Evolutionary conservation across 768 basidiomycete genomes (phyloP).

Genomic region (Hemileccinum impolitum): DNA sequence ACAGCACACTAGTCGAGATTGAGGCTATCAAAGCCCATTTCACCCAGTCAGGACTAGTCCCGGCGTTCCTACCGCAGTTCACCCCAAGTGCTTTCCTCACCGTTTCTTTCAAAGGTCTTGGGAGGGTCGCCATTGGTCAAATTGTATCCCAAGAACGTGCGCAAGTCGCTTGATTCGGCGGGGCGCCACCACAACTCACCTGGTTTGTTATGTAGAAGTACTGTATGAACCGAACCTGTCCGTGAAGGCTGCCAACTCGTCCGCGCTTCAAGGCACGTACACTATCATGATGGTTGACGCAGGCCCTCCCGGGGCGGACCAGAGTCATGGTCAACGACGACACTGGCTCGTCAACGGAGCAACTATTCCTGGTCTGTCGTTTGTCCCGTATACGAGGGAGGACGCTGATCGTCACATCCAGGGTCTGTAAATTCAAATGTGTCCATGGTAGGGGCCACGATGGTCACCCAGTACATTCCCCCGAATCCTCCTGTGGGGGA

Average conservation of each 20-base stretch:
- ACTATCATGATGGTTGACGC: constrained; percentile 79
- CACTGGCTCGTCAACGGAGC: constrained; percentile 82
- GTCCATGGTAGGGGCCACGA: constrained; percentile 41
- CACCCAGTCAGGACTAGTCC: constrained; percentile 55
- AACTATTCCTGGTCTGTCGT: constrained; percentile 40
- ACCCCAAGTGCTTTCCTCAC: constrained; percentile 55
- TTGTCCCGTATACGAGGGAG: not conserved
- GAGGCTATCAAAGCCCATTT: constrained; percentile 70
- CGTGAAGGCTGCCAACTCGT: constrained; percentile 48
- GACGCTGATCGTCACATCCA: not conserved
- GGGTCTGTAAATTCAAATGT: constrained; percentile 34
- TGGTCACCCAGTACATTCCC: constrained; percentile 65
- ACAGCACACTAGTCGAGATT: constrained; percentile 42
- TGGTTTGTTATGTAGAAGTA: constrained; percentile 45
- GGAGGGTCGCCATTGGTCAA: constrained; percentile 56
- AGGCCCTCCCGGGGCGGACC: constrained; percentile 58
- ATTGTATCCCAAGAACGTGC: constrained; percentile 52
- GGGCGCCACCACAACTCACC: not conserved
- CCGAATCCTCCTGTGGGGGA: constrained; percentile 66
- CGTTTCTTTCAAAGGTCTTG: constrained; percentile 48
- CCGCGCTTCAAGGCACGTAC: constrained; percentile 47
- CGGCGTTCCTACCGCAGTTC: constrained; percentile 58
- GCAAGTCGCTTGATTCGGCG: constrained; percentile 22
- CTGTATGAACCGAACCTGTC: constrained; percentile 50
- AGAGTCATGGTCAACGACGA: constrained; percentile 57